Evolutionary conservation across 176 grass and related monocot genomes (phyloP), one percentile per base, ranked within the genome.

Genomic region (Musa schizocarpa): DNA sequence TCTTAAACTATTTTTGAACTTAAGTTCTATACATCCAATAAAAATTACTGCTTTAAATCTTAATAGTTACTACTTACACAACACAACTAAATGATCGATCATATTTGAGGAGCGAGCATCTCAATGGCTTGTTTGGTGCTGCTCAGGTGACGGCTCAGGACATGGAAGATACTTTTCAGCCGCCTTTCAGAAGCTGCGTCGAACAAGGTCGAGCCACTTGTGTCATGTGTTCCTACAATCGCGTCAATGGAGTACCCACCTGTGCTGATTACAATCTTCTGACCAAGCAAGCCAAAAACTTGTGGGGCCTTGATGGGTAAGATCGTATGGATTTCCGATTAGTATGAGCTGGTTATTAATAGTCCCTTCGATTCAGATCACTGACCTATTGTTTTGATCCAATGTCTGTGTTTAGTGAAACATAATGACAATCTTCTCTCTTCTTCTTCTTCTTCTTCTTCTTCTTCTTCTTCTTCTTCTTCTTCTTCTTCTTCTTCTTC

Each of bases 181-280:
- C 94, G 68, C 94, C 94, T 51, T 97, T 97, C 86, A 88, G 84
- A 82, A 97, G 94, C 72, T 97, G 94, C 59, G 83, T 97, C 8
- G 87, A 87, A 56, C 90, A 97, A 19, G 94, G 94, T 53, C 76
- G 83, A 8, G 88, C 90, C 48, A 97, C 86, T 7, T 90, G 90
- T 23, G 85, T 97, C 76, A 97, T 97, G 94, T 97, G 94, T 75
- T 86, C 94, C 13, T 97, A 97, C 78, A 97, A 97, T 78, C 87
- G 85, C 52, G 94, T 97, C 67, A 97, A 97, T 69, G 94, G 94
- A 10, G 83, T 97, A 17, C 94, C 94, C 10, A 84, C 86, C 80
- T 97, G 94, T 73, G 94, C 87, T 0, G 94, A 97, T 63, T 85
- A 93, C 48, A 87, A 97, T 72, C 89, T 97, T 53, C 86, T 97